Base-by-base conservation (phyloP, 257 asterid species). In the Eucommia ulmoides region DNA sequence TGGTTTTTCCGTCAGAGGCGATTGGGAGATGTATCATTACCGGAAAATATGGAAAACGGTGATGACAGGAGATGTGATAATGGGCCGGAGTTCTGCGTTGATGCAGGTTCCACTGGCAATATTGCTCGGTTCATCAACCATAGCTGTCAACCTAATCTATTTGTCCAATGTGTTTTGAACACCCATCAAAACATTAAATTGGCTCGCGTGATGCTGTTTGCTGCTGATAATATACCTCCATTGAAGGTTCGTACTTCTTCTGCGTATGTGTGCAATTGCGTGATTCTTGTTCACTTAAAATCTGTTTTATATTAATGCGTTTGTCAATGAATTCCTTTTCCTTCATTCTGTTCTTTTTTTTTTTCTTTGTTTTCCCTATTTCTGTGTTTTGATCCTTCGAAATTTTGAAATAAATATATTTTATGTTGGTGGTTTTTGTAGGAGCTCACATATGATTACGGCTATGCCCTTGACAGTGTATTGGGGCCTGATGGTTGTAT, bases 151-250 rank as follows among this genome's bases (percentile, higher is more conserved):
- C 97, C 97, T 0, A 88, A 88, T 46, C 55, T 88, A 16, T 88
- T 88, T 16, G 94, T 88, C 44, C 97, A 88, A 50, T 88, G 97
- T 48, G 61, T 88, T 44, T 71, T 88, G 29, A 77, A 78, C 60
- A 15, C 57, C 22, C 95, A 84, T 49, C 95, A 84, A 7, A 91
- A 88, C 22, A 26, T 74, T 22, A 74, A 65, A 23, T 78, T 75
- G 18, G 97, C 95, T 10, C 47, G 93, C 56, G 67, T 88, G 8
- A 61, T 84, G 54, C 74, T 88, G 15, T 54, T 84, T 56, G 94
- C 96, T 7, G 93, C 94, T 0, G 95, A 88, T 47, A 88, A 84
- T 49, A 88, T 82, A 11, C 91, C 95, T 0, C 97, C 97, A 8
- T 60, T 84, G 3, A 79, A 82, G 95, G 97, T 84, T 23, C 10